Base-by-base conservation (phyloP, 257 asterid genomes). In the Penstemon eatonii region DNA sequence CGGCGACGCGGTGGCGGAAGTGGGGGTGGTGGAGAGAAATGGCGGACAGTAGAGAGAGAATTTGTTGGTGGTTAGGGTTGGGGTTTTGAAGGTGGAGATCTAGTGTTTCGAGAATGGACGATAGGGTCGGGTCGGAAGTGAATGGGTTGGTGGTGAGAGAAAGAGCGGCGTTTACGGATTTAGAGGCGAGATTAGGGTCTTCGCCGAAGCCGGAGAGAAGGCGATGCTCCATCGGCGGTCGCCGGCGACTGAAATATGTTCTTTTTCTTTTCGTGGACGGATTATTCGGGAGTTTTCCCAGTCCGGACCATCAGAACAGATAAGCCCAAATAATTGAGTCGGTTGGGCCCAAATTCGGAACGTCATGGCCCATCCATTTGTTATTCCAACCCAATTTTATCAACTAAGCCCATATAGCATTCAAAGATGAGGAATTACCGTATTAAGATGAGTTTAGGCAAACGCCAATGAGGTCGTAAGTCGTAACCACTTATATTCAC, bases 61-160 rank as follows among this genome's bases (percentile, higher is more conserved):
- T 38, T 50, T 52, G 71, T 38, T 47, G 82, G 79, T 62, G 83
- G 68, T 75, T 39, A 39, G 73, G 66, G 58, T 57, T 40, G 5
- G 84, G 76, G 61, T 65, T 75, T 54, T 78, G 85, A 70, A 87
- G 89, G 49, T 70, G 72, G 61, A 41, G 74, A 56, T 54, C 63
- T 37, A 93, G 81, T 78, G 80, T 71, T 59, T 83, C 73, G 70
- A 76, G 65, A 49, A 90, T 62, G 50, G 86, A 65, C 44, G 79
- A 60, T 37, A 90, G 78, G 6, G 87, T 79, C n/a, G 68, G 45
- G 38, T 56, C 72, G 59, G 96, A 83, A 52, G 96, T 85, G 75
- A 74, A 84, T 11, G 95, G 89, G 61, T 84, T 88, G 69, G 82
- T 69, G 61, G 89, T 68, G 63, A 93, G 96, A 57, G 97, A 85